Base-by-base conservation (phyloP, 768 basidiomycete species). In the Termitomyces heimii region DNA sequence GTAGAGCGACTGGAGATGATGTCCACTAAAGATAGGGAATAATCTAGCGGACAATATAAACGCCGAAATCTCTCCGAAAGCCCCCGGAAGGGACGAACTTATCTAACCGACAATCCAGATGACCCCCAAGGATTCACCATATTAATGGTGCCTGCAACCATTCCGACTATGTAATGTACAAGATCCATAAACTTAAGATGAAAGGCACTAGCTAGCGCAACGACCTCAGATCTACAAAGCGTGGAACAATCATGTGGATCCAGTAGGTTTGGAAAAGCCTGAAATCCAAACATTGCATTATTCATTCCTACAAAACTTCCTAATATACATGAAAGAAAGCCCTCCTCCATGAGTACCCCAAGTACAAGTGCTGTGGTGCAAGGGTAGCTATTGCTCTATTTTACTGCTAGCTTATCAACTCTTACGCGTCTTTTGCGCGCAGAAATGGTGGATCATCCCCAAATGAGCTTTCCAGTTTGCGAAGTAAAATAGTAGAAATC, bases 401-500 rank as follows among this genome's bases (percentile, higher is more conserved):
- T 37, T n/a, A 26, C 12, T 13, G n/a, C 8, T n/a, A 1, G 5
- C 14, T 32, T 35, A 5, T 24, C 13, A n/a, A 53, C 22, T 48
- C 13, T 54, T 9, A 34, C 32, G 28, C 10, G 2, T 9, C 31
- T 46, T 34, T 39, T 35, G 10, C 24, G 22, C 16, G 8, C 34
- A 62, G 57, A 34, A 59, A 53, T 60, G 32, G 18, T 20, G 28
- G 54, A 20, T 10, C 37, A 29, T 18, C 14, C 39, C 35, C 59
- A 3, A 20, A 53, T 34, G 51, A 55, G 6, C 53, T 62, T 24
- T 39, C 51, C 28, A 64, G 63, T 37, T 65, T 71, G 28, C 75
- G 77, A 35, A 60, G 64, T 6, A 71, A 69, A 59, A 63, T 81
- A 52, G 68, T 81, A 44, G 73, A 78, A 56, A 75, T 81, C 35